Evolutionary conservation across 352 stramenopile species (phyloP).

Genomic region (Globisporangium takayamanum): DNA sequence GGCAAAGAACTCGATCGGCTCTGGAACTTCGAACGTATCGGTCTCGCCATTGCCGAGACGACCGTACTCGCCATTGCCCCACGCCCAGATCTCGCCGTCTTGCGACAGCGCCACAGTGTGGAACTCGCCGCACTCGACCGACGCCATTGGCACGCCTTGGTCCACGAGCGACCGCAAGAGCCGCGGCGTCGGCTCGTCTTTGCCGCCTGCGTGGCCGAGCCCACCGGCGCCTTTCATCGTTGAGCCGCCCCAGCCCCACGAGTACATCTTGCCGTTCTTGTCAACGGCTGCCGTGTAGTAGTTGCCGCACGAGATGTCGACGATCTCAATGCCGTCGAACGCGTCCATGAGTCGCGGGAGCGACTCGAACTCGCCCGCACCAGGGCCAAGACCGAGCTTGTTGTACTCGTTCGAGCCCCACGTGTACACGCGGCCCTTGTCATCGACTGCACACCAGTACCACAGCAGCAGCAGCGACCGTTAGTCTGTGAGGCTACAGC

Average conservation of each 20-base stretch:
- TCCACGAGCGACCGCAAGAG: slow-evolving; percentile 70
- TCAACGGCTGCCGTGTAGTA: slow-evolving; percentile 86
- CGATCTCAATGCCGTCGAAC: slow-evolving; percentile 63
- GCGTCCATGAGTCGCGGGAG: slow-evolving; percentile 59
- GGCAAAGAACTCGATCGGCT: slow-evolving; percentile 82
- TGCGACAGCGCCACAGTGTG: slow-evolving; percentile 86
- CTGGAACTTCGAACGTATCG: slow-evolving; percentile 69
- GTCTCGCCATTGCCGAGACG: slow-evolving; percentile 87
- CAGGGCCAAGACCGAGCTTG: slow-evolving; percentile 59
- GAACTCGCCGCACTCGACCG: slow-evolving; percentile 79
- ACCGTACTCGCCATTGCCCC: slow-evolving; percentile 90
- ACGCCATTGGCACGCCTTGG: slow-evolving; percentile 67
- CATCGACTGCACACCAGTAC: slow-evolving; percentile 43
- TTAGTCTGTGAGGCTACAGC: neutral
- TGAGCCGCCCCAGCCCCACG: slow-evolving; percentile 87
- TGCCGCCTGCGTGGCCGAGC: slow-evolving; percentile 63
- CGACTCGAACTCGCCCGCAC: slow-evolving; percentile 38
- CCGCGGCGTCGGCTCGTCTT: slow-evolving; percentile 65
- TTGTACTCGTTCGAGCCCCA: slow-evolving; percentile 90
- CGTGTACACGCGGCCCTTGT: slow-evolving; percentile 56
- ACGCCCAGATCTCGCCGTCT: slow-evolving; percentile 89
- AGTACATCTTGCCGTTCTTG: slow-evolving; percentile 83
- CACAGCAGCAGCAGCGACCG: slow-evolving; percentile 7
- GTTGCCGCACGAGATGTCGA: slow-evolving; percentile 81
- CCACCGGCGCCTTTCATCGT: slow-evolving; percentile 76